phyloP scores from a whole-genome alignment of 257 asterid species.

The Solanum chilense region DNA sequence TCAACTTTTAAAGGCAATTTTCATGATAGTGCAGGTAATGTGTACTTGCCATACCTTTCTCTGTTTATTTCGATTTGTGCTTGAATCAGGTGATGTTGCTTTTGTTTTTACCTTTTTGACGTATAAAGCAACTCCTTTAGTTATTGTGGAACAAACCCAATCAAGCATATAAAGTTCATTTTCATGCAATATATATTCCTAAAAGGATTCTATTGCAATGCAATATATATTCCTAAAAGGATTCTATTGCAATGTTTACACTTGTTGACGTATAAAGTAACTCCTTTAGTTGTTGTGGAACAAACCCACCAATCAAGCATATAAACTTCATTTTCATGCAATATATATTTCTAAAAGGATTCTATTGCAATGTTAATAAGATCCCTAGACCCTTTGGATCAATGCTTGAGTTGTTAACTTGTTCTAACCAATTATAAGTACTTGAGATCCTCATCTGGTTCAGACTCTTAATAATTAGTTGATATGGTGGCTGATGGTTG shows the following conservation, averaged over 20 bases:
- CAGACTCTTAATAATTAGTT: background rate
- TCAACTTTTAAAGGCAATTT: slow-evolving; percentile 77
- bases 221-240: no score
- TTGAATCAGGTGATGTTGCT: background rate
- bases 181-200: background rate
- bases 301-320: background rate
- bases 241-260: background rate
- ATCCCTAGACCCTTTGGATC: background rate
- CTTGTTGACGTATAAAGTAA: background rate
- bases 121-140: background rate
- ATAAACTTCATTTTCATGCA: background rate
- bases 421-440: background rate
- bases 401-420: background rate
- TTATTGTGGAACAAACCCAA: background rate
- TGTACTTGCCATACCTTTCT: slow-evolving; percentile 17
- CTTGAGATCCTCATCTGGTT: background rate
- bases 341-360: background rate
- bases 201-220: background rate
- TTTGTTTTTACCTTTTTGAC: background rate
- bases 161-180: background rate
- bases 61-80: background rate
- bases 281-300: background rate
- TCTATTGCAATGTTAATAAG: background rate
- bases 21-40: slow-evolving; percentile 92
- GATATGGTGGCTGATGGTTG: background rate